Percentiles rank a stretch among this genome's conserved stretches.
Evolutionary conservation across 2,329 filamentous ascomycete species (phyloP).

Genomic region (Fusarium luffae): DNA sequence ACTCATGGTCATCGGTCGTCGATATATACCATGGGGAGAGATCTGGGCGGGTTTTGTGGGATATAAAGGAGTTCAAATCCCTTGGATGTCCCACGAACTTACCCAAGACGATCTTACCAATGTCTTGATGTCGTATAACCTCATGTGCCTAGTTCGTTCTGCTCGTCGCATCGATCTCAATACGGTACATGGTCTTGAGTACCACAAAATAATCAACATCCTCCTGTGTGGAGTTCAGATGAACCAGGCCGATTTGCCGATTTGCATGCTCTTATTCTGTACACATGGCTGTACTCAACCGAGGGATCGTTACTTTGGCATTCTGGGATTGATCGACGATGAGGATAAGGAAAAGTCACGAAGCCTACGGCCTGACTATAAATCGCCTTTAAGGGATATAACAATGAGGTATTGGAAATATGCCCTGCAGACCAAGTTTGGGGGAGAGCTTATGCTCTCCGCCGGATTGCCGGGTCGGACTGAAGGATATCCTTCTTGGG

Average conservation of each 20-base stretch:
- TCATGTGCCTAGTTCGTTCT: not conserved
- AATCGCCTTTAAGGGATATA: not conserved
- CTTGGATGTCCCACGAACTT: not conserved
- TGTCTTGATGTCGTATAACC: not conserved
- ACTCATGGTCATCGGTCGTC: constrained; percentile 1
- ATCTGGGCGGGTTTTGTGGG: constrained; percentile 1
- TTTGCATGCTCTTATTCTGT: not conserved
- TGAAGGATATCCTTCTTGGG: constrained; percentile 10
- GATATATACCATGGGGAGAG: constrained; percentile 1
- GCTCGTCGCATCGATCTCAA: not conserved
- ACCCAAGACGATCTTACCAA: not conserved
- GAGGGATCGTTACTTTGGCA: constrained; percentile 7
- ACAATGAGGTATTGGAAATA: constrained; percentile 15
- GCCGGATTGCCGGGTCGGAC: constrained; percentile 1
- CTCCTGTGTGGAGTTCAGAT: not conserved
- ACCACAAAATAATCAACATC: not conserved
- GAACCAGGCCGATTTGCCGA: not conserved
- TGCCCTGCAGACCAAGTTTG: not conserved
- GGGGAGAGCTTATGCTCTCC: not conserved
- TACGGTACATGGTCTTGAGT: not conserved
- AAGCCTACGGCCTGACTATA: constrained; percentile 7
- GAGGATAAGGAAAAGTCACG: not conserved
- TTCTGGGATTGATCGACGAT: constrained; percentile 3
- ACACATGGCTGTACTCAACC: not conserved
- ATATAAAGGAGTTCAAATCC: not conserved